phyloP scores from a whole-genome alignment of 2,329 filamentous ascomycete species.

The Paracorniculantispora psalliotae region DNA sequence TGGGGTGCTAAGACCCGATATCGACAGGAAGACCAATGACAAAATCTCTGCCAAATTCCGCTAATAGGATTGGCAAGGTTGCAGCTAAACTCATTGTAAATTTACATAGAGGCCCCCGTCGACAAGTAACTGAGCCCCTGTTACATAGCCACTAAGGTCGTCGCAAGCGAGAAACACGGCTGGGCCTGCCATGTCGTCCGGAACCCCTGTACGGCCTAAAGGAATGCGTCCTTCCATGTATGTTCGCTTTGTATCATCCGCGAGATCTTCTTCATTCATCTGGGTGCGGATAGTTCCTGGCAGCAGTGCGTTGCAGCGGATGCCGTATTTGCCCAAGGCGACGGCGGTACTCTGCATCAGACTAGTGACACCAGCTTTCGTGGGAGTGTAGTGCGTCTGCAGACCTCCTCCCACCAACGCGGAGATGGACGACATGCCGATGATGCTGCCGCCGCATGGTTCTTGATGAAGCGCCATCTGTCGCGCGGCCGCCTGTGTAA shows the following conservation, averaged over 20 bases:
- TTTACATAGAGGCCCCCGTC: slow-evolving; percentile 90
- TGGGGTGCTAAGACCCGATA: too few species aligned
- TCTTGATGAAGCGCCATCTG: slow-evolving; percentile 66
- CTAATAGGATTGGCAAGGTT: too few species aligned
- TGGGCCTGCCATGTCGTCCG: slow-evolving; percentile 73
- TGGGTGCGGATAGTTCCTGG: slow-evolving; percentile 81
- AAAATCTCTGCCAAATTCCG: too few species aligned
- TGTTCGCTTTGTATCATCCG: slow-evolving; percentile 62
- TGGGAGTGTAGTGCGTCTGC: slow-evolving; percentile 84
- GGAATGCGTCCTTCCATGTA: slow-evolving; percentile 84
- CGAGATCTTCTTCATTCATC: slow-evolving; percentile 77
- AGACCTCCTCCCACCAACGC: slow-evolving; percentile 72
- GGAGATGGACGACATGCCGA: slow-evolving; percentile 67
- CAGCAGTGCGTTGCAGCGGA: slow-evolving; percentile 78
- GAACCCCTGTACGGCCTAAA: slow-evolving; percentile 65
- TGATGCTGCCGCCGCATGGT: slow-evolving; percentile 71
- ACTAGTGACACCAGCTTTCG: slow-evolving; percentile 75
- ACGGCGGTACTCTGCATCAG: slow-evolving; percentile 82
- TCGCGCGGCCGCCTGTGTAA: slow-evolving; percentile 75
- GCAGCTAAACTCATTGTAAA: slow-evolving; percentile 56
- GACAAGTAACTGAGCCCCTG: slow-evolving; percentile 76
- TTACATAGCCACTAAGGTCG: slow-evolving; percentile 74
- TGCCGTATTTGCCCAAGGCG: slow-evolving; percentile 68
- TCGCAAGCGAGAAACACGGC: slow-evolving; percentile 81
- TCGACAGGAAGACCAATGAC: too few species aligned